Base-by-base conservation (phyloP, 2,329 filamentous ascomycete genomes). In the Botrytis deweyae region DNA sequence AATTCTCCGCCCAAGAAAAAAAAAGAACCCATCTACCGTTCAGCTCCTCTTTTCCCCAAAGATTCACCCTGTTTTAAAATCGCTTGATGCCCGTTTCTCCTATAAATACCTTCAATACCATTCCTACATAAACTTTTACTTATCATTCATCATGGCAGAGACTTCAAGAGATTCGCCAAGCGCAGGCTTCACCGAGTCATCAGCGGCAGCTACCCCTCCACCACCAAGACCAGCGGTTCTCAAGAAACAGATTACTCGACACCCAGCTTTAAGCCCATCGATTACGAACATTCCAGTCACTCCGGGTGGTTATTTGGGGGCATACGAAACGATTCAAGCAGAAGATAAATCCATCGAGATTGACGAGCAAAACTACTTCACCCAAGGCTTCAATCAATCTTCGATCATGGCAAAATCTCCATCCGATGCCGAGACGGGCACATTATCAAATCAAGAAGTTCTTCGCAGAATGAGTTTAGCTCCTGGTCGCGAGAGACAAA, bases 381-480 rank as follows among this genome's bases (percentile, higher is more conserved):
- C 73, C 5, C 76, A 75, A 42, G 75, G 78, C 40, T 59, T 78
- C 12, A 70, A 74, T 40, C 74, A 70, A 20, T 25, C 76, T 36
- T 68, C 75, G 46, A 74, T 58, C n/a, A 78, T 80, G 77, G 78
- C 78, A 63, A 74, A 77, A 66, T 78, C 79, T 36, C 78, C 80
- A 10, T 75, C 40, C 71, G 76, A 80, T 72, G 76, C 80, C 14
- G 80, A 78, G 20, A 76, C 78, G 8, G 83, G 83, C 42, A 80
- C 82, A 42, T 80, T 80, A 74, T 81, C 83, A 25, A 82, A 83
- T 72, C 80, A 82, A 40, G 84, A 86, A 55, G 83, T 84, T 55
- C 78, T 87, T 71, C 83, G 83, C 36, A 82, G 83, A 70, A 82
- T 86, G 79, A 86, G 84, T 78, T 78, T 83, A 74, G 79, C 81